Base-by-base conservation (phyloP, 371 early-diverging fungal species). In the Mortierella sp. region DNA sequence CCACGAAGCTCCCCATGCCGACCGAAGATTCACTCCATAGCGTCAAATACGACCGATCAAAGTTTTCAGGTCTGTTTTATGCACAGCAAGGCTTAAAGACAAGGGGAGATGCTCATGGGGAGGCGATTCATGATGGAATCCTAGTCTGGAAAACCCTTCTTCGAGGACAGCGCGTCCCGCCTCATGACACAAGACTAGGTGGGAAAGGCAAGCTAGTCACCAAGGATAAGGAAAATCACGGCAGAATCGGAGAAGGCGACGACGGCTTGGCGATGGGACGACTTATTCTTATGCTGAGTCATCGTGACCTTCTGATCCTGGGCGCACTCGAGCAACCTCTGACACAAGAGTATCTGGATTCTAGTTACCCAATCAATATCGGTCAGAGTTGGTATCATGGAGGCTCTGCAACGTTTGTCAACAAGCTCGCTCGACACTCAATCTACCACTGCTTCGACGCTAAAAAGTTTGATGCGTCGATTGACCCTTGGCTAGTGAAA, bases 381-480 rank as follows among this genome's bases (percentile, higher is more conserved):
- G 81, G 81, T 18, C 67, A 75, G 46, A 68, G 72, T 23, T 81
- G 81, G 81, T 81, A 68, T 50, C 66, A 81, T 29, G 72, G 72
- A 4, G 81, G 81, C 4, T 64, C 68, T 1, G 81, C 75, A 19
- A 46, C 44, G 16, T 81, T 81, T 58, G 62, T 81, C 18, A 68
- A 68, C 58, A 66, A 66, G 50, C 63, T 81, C 57, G 16, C 61
- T 1, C 57, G 56, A 14, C 68, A 75, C 65, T 58, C 57, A 0
- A 37, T 68, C 2, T 81, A 71, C 28, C 69, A 81, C 30, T 81
- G 81, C 37, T 68, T 81, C 21, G 81, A 81, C 37, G 75, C 81
- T 43, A 71, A 72, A 29, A 72, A 71, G 53, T 81, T 75, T 60
- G 81, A 81, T 56, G 75, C 81, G 1, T 70, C 75, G 14, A 75